phyloP scores from a whole-genome alignment of 2,329 filamentous ascomycete genomes.

The Leptosphaerulina australis region DNA sequence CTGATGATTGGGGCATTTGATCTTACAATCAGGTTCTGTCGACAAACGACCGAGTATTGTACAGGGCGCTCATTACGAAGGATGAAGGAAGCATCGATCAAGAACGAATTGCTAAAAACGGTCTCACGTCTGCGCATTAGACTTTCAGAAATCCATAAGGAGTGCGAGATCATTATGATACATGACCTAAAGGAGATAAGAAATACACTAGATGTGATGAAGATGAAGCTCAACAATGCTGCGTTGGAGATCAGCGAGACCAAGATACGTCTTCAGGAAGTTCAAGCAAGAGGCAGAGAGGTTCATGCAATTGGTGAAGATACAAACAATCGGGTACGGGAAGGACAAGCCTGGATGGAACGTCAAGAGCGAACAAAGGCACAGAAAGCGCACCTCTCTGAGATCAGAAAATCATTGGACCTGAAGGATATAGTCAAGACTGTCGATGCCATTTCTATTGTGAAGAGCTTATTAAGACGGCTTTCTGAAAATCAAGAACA shows the following conservation, averaged over 20 bases:
- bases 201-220: background rate
- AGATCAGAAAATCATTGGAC: background rate
- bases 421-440: background rate
- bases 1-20: constrained; percentile 5
- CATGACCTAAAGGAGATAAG: background rate
- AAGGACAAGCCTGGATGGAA: background rate
- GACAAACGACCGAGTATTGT: constrained; percentile 6
- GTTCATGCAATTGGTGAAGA: background rate
- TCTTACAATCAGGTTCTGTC: constrained; percentile 1
- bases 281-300: background rate
- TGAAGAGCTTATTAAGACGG: background rate
- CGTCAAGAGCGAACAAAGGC: background rate
- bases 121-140: background rate
- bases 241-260: background rate
- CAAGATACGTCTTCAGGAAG: background rate
- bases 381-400: background rate
- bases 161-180: background rate
- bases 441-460: background rate
- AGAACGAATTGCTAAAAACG: background rate
- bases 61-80: background rate
- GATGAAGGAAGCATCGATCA: background rate
- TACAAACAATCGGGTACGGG: constrained; percentile 1
- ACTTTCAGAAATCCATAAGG: background rate
- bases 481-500: background rate
- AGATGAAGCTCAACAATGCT: background rate